Conservation (phyloP, 2,329 filamentous ascomycete species). For the Clonostachys rosea region DNA sequence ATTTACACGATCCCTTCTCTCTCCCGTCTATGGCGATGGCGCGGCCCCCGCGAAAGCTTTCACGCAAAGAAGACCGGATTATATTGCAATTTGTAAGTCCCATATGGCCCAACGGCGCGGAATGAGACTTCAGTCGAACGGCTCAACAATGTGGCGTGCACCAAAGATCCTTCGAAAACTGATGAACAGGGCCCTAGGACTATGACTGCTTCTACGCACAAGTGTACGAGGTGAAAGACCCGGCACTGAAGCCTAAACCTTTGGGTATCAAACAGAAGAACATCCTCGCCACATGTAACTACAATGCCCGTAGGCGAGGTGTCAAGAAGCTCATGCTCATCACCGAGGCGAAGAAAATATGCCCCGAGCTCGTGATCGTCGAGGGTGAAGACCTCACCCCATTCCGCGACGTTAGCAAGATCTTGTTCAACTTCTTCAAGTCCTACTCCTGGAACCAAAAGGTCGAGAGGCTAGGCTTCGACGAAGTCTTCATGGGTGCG, state of each 20-base stretch:
- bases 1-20: no score
- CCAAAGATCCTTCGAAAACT: no score
- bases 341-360: slow-evolving; percentile 71
- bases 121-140: no score
- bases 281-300: slow-evolving; percentile 91
- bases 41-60: slow-evolving; percentile 18
- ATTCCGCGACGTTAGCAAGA: slow-evolving; percentile 84
- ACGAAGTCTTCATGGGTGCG: slow-evolving; percentile 65
- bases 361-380: slow-evolving; percentile 80
- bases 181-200: slow-evolving; percentile 38
- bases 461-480: slow-evolving; percentile 81
- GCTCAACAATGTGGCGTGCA: no score
- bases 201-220: slow-evolving; percentile 95
- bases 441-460: slow-evolving; percentile 72
- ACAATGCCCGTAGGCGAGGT: slow-evolving; percentile 72
- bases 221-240: slow-evolving; percentile 78
- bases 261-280: slow-evolving; percentile 90
- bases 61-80: slow-evolving; percentile 58
- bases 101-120: no score
- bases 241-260: slow-evolving; percentile 65
- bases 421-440: slow-evolving; percentile 68
- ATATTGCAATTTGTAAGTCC: slow-evolving; percentile 75
- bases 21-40: slow-evolving; percentile 14
- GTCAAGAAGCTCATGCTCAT: slow-evolving; percentile 83
- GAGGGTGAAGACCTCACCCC: slow-evolving; percentile 81